Evolutionary conservation across 1,139 yeast species (phyloP).

Genomic region (Debaryomyces udenii): DNA sequence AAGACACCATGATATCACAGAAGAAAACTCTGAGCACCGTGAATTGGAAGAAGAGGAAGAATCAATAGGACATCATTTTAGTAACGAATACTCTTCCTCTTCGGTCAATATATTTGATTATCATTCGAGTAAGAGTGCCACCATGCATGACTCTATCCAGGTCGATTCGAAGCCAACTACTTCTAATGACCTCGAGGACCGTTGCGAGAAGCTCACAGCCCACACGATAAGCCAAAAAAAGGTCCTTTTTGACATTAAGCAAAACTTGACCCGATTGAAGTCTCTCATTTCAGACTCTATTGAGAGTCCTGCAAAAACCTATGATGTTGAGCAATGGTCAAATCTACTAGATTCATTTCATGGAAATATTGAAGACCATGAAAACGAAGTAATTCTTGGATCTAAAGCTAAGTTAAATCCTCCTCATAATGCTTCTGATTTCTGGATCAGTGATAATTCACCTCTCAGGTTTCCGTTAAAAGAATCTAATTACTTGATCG

Average conservation of each 20-base stretch:
- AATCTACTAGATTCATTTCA: conserved; percentile 24
- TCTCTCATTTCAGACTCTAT: conserved; percentile 36
- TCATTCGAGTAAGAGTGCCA: not conserved
- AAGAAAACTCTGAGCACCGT: not conserved
- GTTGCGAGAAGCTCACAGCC: not conserved
- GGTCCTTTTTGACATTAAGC: not conserved
- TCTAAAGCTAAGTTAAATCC: not conserved
- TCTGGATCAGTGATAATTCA: conserved; percentile 63
- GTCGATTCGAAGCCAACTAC: too few species aligned
- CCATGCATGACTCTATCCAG: not conserved
- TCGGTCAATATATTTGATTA: not conserved
- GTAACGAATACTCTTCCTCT: not conserved
- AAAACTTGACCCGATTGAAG: conserved; percentile 9
- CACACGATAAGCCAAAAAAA: not conserved
- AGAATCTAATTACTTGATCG: conserved; percentile 65
- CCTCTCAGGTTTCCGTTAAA: conserved; percentile 69
- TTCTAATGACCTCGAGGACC: not conserved
- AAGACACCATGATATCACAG: not conserved
- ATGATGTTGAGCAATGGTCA: conserved; percentile 37
- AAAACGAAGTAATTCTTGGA: not conserved
- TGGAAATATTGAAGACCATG: not conserved
- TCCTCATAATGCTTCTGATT: not conserved
- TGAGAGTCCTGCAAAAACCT: conserved; percentile 34
- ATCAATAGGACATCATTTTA: not conserved
- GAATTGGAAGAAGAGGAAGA: not conserved